Percentiles rank a stretch among this genome's conserved stretches.
These are phyloP conservation scores for Fusarium austroafricanum DNA, from an alignment of 2,329 filamentous ascomycete species.

Conservation along the genomic window DNA sequence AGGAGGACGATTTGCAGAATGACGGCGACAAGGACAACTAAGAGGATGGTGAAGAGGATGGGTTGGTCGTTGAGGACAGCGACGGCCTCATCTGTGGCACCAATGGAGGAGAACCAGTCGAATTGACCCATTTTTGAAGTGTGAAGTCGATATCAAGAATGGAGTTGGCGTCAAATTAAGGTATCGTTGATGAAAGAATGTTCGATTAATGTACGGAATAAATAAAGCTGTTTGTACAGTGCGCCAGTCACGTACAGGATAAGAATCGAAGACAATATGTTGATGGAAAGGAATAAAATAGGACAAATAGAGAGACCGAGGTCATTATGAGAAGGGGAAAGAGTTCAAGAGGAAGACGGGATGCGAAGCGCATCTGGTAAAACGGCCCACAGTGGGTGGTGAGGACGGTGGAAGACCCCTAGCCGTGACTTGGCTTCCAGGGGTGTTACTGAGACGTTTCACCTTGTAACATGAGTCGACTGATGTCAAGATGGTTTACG, in stretches of 20 bases:
- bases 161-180: not conserved
- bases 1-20: conserved; percentile 60
- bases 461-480: conserved; percentile 54
- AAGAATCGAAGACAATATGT: conserved; percentile 8
- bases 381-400: conserved; percentile 37
- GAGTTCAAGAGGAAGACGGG: conserved; percentile 18
- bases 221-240: conserved; percentile 29
- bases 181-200: not conserved
- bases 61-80: conserved; percentile 71
- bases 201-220: conserved; percentile 17
- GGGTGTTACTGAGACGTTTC: conserved; percentile 56
- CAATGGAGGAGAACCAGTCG: conserved; percentile 67
- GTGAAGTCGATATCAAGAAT: not conserved
- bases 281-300: conserved; percentile 9
- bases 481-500: conserved; percentile 32
- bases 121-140: conserved; percentile 61
- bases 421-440: conserved; percentile 31
- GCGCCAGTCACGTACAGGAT: conserved; percentile 45
- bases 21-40: conserved; percentile 64
- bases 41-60: conserved; percentile 66
- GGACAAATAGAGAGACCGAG: conserved; percentile 7
- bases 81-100: conserved; percentile 68
- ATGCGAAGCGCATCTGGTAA: conserved; percentile 44
- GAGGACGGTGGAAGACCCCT: conserved; percentile 39
- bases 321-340: conserved; percentile 26